Percentiles rank a stretch among this genome's conserved stretches.
Conservation (phyloP, 139 green algal species). For the Tetraselmis striata region DNA sequence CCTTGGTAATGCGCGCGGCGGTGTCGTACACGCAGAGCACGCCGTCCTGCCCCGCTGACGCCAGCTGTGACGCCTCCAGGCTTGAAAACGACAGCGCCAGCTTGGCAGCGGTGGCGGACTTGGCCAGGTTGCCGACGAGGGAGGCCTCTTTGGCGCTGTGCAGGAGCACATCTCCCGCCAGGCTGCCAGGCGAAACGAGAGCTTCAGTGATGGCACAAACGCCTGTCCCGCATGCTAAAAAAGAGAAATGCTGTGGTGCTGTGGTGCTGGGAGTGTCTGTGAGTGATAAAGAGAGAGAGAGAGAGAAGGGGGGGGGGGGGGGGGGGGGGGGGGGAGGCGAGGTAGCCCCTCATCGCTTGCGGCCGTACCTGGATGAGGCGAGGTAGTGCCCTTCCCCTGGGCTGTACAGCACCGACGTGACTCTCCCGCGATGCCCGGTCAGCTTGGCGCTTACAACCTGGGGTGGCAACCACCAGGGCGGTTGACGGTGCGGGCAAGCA, state of each 20-base stretch:
- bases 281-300: no score
- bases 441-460: background rate
- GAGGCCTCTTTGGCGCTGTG: background rate
- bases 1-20: background rate
- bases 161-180: background rate
- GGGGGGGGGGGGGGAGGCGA: no score
- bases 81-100: background rate
- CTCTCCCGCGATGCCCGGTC: background rate
- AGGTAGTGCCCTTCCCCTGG: background rate
- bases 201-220: no score
- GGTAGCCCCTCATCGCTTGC: no score
- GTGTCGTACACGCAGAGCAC: background rate
- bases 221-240: no score
- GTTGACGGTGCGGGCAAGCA: no score
- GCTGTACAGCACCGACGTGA: background rate
- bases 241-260: no score
- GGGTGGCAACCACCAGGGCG: no score
- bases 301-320: no score
- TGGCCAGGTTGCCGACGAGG: background rate
- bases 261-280: no score
- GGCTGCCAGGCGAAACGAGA: no score
- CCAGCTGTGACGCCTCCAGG: background rate
- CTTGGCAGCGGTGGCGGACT: background rate
- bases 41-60: background rate
- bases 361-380: background rate